phyloP scores from a whole-genome alignment of 1,284 basidiomycete genomes.

The Ustilago trichophora region DNA sequence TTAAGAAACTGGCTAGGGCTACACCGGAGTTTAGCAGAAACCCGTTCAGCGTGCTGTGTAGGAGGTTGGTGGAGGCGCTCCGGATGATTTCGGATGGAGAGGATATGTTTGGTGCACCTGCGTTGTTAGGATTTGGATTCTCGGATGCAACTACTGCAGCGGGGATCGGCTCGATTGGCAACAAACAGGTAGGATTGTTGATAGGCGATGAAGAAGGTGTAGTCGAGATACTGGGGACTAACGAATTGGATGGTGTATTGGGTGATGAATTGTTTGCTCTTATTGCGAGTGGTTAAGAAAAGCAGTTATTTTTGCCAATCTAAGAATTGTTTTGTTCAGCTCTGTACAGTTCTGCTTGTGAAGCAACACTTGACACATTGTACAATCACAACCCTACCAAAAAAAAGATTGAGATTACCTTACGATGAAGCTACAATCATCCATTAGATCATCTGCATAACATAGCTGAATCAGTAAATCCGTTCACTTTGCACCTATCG shows the following conservation, averaged over 20 bases:
- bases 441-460: too few relatives aligned
- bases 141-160: conserved; percentile 5
- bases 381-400: too few relatives aligned
- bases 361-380: too few relatives aligned
- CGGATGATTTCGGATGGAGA: conserved; percentile 82
- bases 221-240: conserved; percentile 37
- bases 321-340: too few relatives aligned
- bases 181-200: conserved; percentile 40
- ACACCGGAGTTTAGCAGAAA: conserved; percentile 72
- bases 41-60: conserved; percentile 74
- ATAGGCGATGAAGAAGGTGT: conserved; percentile 41
- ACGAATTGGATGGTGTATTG: conserved; percentile 34
- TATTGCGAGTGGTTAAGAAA: conserved; percentile 28
- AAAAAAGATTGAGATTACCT: too few relatives aligned
- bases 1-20: conserved; percentile 67
- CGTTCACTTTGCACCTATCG: too few relatives aligned
- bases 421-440: too few relatives aligned
- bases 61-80: conserved; percentile 82
- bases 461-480: too few relatives aligned
- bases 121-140: conserved; percentile 54
- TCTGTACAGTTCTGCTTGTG: too few relatives aligned
- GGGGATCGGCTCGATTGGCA: conserved; percentile 2
- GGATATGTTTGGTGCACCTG: conserved; percentile 76
- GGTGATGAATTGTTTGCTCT: conserved; percentile 39
- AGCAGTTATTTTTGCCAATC: too few relatives aligned